Percentiles rank a stretch among this genome's conserved stretches.
These are phyloP conservation scores for Cladophialophora bantiana DNA, from an alignment of 2,329 filamentous ascomycete genomes.

Conservation along the genomic window DNA sequence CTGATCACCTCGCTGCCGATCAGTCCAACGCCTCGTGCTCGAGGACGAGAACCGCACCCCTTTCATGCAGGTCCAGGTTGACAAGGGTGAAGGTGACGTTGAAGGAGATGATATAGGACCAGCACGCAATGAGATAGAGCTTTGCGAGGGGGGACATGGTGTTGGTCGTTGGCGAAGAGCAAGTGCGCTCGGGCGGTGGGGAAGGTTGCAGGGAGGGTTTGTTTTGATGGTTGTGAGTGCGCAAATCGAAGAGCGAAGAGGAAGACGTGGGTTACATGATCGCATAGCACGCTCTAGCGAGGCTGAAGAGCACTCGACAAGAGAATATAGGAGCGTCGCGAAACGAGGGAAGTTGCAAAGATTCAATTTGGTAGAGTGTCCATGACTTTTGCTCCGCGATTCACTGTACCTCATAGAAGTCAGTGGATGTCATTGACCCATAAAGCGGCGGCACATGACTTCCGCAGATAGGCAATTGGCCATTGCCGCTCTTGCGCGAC, in stretches of 20 bases:
- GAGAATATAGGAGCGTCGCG: background rate
- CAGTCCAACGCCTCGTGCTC: conserved; percentile 68
- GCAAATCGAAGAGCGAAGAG: conserved; percentile 17
- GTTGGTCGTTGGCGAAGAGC: background rate
- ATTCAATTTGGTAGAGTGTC: background rate
- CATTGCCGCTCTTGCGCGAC: background rate
- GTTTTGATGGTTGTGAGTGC: conserved; percentile 3
- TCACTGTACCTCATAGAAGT: no score
- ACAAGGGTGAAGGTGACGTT: conserved; percentile 36
- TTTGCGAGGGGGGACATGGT: conserved; percentile 37
- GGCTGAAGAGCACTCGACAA: background rate
- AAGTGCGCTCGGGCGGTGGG: background rate
- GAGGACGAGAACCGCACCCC: conserved; percentile 27
- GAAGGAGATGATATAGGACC: conserved; percentile 40
- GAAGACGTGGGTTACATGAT: conserved; percentile 33
- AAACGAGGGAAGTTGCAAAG: background rate
- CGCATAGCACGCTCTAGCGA: conserved; percentile 31
- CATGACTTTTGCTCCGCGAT: background rate
- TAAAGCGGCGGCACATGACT: background rate
- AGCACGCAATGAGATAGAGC: conserved; percentile 40
- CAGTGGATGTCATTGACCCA: background rate
- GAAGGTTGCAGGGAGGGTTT: background rate
- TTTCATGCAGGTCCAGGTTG: conserved; percentile 18
- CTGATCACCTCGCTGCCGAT: conserved; percentile 74
- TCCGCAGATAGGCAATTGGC: background rate